phyloP scores from a whole-genome alignment of 352 stramenopile species.

The Phytopythium vexans region DNA sequence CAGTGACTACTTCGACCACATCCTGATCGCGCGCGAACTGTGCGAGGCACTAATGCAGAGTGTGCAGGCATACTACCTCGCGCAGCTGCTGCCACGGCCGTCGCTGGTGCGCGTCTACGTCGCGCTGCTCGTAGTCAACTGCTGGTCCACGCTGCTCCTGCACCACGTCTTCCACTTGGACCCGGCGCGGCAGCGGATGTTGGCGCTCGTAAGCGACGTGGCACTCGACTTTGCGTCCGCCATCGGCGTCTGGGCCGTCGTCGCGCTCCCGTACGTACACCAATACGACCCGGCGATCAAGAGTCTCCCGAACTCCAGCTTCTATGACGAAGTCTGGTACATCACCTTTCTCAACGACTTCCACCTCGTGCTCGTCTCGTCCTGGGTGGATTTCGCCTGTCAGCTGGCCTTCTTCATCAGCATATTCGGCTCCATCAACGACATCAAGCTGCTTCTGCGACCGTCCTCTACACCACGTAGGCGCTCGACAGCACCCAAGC shows the following conservation, averaged over 20 bases:
- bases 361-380: conserved; percentile 8
- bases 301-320: neutral
- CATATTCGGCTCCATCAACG: conserved; percentile 6
- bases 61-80: conserved; percentile 23
- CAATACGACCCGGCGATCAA: neutral
- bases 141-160: conserved; percentile 18
- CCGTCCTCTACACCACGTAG: neutral
- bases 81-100: conserved; percentile 13
- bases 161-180: conserved; percentile 2
- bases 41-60: conserved; percentile 21
- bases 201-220: conserved; percentile 4
- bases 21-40: conserved; percentile 15
- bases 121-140: conserved; percentile 19
- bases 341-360: conserved; percentile 7
- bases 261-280: neutral
- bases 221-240: conserved; percentile 6
- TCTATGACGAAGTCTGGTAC: conserved; percentile 5
- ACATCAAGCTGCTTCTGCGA: conserved; percentile 4
- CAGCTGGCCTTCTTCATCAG: conserved; percentile 5
- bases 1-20: conserved; percentile 16
- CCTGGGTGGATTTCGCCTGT: conserved; percentile 1
- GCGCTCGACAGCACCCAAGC: neutral
- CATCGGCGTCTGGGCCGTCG: conserved; percentile 1
- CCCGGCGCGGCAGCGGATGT: conserved; percentile 3
- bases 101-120: conserved; percentile 31